Percentiles rank a stretch among this genome's conserved stretches.
phyloP scores from a whole-genome alignment of 2,329 filamentous ascomycete species.

The Fusarium tjaetaba region DNA sequence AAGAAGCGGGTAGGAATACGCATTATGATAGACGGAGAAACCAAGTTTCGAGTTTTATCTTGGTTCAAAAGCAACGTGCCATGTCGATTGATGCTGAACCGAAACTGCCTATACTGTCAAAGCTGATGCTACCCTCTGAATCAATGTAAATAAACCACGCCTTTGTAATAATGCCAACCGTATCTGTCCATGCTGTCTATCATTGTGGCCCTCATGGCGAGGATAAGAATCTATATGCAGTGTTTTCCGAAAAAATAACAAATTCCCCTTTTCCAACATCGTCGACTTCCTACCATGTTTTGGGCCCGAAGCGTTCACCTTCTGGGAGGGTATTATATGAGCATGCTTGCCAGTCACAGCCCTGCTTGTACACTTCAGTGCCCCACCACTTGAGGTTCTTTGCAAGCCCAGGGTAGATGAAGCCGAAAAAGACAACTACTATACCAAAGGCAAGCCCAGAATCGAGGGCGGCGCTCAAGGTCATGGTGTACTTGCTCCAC shows the following conservation, averaged over 20 bases:
- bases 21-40: constrained; percentile 45
- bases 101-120: neutral
- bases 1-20: constrained; percentile 29
- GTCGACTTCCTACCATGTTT: constrained; percentile 59
- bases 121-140: neutral
- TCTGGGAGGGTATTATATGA: constrained; percentile 71
- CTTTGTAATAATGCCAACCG: constrained; percentile 7
- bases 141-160: constrained; percentile 1
- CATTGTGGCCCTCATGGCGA: neutral
- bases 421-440: constrained; percentile 85
- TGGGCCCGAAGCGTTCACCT: constrained; percentile 74
- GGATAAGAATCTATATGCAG: constrained; percentile 35
- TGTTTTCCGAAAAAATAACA: neutral
- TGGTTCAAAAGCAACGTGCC: constrained; percentile 13
- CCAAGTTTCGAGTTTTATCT: constrained; percentile 33
- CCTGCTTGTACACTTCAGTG: constrained; percentile 84
- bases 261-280: neutral
- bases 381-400: constrained; percentile 86
- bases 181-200: constrained; percentile 32
- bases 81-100: neutral
- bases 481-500: constrained; percentile 96
- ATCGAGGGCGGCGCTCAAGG: constrained; percentile 82
- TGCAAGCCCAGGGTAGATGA: constrained; percentile 83
- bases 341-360: constrained; percentile 87
- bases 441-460: constrained; percentile 85